A percentile compares a stretch with the other conserved stretches of the same genome.
phyloP scores from a whole-genome alignment of 2,329 filamentous ascomycete species.

The Intubia oerlemansii region DNA sequence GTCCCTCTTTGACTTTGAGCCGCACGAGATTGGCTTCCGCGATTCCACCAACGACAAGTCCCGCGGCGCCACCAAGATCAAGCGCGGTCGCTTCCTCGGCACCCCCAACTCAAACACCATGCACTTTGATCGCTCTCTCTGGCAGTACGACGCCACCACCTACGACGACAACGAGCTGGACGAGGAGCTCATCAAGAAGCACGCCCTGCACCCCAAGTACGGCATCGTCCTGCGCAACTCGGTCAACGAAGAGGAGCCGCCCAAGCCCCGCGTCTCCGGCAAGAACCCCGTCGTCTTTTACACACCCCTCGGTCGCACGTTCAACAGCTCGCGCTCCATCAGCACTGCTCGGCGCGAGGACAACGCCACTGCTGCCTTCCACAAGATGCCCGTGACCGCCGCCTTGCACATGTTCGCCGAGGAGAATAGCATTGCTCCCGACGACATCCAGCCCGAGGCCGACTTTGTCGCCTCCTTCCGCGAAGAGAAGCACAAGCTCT shows the following conservation, averaged over 20 bases:
- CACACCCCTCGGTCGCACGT: conserved; percentile 23
- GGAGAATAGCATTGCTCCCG: conserved; percentile 9
- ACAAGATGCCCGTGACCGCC: conserved; percentile 7
- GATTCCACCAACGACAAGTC: conserved; percentile 34
- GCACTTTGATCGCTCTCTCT: conserved; percentile 31
- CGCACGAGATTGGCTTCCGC: conserved; percentile 35
- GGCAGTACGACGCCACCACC: conserved; percentile 28
- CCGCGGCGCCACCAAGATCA: conserved; percentile 28
- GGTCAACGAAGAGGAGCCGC: conserved; percentile 20
- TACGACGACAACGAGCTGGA: conserved; percentile 29
- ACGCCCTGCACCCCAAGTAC: conserved; percentile 29
- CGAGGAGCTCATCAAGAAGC: conserved; percentile 23
- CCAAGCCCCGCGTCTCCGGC: conserved; percentile 20
- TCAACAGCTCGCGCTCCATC: conserved; percentile 24
- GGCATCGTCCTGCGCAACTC: conserved; percentile 29
- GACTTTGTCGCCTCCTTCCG: conserved; percentile 7
- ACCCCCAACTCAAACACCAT: conserved; percentile 30
- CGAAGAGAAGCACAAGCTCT: conserved; percentile 5
- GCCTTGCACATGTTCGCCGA: conserved; percentile 9
- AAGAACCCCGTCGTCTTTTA: conserved; percentile 27
- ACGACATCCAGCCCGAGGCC: conserved; percentile 6
- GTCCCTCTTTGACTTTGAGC: conserved; percentile 23
- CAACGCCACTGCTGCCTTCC: conserved; percentile 1
- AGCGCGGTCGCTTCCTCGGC: conserved; percentile 30
- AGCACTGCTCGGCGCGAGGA: conserved; percentile 11